Base-by-base conservation (phyloP, 2,329 filamentous ascomycete genomes). In the Exophiala alcalophila region DNA sequence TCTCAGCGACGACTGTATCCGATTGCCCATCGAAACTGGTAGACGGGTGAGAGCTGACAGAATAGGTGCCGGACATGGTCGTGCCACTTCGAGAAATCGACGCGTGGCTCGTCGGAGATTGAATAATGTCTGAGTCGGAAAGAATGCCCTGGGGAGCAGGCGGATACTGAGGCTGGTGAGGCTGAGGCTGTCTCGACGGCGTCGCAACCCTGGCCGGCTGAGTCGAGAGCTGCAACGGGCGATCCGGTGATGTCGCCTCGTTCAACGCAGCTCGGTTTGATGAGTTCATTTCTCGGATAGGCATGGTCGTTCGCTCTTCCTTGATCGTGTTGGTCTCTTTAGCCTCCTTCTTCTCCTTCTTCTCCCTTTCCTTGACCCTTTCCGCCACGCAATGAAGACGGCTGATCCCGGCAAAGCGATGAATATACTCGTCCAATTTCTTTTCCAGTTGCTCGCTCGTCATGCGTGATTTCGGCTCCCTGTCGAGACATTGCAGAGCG, bases 341-440 rank as follows among this genome's bases (percentile, higher is more conserved):
- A 26, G 32, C 33, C 26, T 41, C 26, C n/a, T n/a, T n/a, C n/a
- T n/a, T n/a, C n/a, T n/a, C n/a, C n/a, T n/a, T n/a, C n/a, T n/a
- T n/a, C n/a, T n/a, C n/a, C n/a, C n/a, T n/a, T n/a, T n/a, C n/a
- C 7, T 32, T 31, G 15, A n/a, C 15, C 16, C 24, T 15, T 30
- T 37, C 37, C 14, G 36, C 24, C n/a, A 29, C 34, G 35, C 53
- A 55, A 31, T 55, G 53, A 12, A 54, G 42, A n/a, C 30, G 35
- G 6, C 26, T n/a, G 5, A 52, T 28, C 18, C 38, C 30, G 4
- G 53, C 77, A 80, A 38, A 68, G 65, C 49, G 53, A 15, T 44
- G 34, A 26, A 61, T 59, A 18, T 54, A 50, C 11, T 53, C 52
- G 23, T 48, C 49, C 20, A 61, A 52, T 35, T 50, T 44, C 10